These are phyloP conservation scores for Colletotrichum gigasporum DNA, from an alignment of 2,329 filamentous ascomycete species.

Conservation along the genomic window DNA sequence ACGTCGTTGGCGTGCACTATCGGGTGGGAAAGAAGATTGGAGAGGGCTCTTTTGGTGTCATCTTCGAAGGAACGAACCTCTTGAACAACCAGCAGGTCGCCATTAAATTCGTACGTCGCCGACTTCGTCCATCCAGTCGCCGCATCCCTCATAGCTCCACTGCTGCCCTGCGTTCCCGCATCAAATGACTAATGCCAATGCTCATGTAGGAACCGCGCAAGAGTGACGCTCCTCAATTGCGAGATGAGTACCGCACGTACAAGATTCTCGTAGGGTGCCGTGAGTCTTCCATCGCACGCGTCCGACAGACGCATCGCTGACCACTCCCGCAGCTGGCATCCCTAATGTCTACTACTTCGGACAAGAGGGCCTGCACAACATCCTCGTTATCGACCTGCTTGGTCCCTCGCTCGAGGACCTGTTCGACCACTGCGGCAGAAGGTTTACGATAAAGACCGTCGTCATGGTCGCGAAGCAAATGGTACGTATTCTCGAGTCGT, in stretches of 20 bases:
- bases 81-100: slow-evolving; percentile 99
- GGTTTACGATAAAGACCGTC: slow-evolving; percentile 96
- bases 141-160: neutral
- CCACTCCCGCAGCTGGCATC: slow-evolving; percentile 77
- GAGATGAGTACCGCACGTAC: slow-evolving; percentile 99
- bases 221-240: slow-evolving; percentile 95
- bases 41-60: slow-evolving; percentile 97
- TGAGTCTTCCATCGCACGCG: slow-evolving; percentile 64
- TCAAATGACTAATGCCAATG: slow-evolving; percentile 15
- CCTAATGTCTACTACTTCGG: slow-evolving; percentile 99
- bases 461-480: slow-evolving; percentile 99
- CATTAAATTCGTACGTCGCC: slow-evolving; percentile 91
- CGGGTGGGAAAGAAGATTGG: slow-evolving; percentile 99
- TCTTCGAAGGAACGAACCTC: slow-evolving; percentile 98
- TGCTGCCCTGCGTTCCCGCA: neutral
- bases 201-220: slow-evolving; percentile 88
- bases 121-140: neutral
- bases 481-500: slow-evolving; percentile 59
- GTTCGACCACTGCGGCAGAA: slow-evolving; percentile 95
- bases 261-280: slow-evolving; percentile 99
- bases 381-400: slow-evolving; percentile 95
- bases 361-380: slow-evolving; percentile 98
- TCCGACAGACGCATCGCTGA: slow-evolving; percentile 4
- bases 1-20: slow-evolving; percentile 99
- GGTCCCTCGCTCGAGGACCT: slow-evolving; percentile 95